phyloP scores from a whole-genome alignment of 2,329 filamentous ascomycete species.

The Colletotrichum tabaci region DNA sequence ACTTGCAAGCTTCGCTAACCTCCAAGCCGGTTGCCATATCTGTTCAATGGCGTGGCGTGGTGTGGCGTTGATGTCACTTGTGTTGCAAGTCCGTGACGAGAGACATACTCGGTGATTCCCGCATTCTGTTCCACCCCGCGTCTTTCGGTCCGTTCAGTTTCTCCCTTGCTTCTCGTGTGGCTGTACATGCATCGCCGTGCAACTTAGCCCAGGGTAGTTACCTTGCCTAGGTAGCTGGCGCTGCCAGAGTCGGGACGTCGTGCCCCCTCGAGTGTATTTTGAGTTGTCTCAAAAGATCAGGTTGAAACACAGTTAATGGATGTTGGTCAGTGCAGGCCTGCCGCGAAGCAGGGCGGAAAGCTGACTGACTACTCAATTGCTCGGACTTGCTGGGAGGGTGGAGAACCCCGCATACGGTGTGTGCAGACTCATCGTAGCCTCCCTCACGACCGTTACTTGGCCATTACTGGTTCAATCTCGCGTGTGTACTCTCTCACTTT shows the following conservation, averaged over 20 bases:
- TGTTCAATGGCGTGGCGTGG: background rate
- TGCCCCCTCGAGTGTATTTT: constrained; percentile 19
- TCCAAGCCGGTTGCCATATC: background rate
- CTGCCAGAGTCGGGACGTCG: background rate
- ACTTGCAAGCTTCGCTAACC: background rate
- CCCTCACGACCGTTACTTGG: constrained; percentile 5
- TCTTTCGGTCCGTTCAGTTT: background rate
- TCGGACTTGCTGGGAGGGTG: constrained; percentile 16
- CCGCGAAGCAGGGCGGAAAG: constrained; percentile 39
- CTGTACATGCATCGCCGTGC: constrained; percentile 7
- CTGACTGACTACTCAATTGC: constrained; percentile 11
- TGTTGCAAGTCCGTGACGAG: background rate
- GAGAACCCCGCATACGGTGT: constrained; percentile 36
- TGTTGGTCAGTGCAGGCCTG: constrained; percentile 36
- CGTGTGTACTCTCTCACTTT: background rate
- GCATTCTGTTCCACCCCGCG: background rate
- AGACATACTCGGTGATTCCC: background rate
- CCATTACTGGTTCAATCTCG: constrained; percentile 31
- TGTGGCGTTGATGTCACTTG: background rate
- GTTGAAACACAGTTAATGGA: constrained; percentile 30
- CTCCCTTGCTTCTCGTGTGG: background rate
- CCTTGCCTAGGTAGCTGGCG: background rate
- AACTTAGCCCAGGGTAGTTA: constrained; percentile 17
- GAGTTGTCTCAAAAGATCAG: constrained; percentile 36
- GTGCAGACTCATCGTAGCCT: constrained; percentile 32